Evolutionary conservation across 2,329 filamentous ascomycete genomes (phyloP), one percentile per base, ranked within the genome.

Genomic region (Massarina eburnea): DNA sequence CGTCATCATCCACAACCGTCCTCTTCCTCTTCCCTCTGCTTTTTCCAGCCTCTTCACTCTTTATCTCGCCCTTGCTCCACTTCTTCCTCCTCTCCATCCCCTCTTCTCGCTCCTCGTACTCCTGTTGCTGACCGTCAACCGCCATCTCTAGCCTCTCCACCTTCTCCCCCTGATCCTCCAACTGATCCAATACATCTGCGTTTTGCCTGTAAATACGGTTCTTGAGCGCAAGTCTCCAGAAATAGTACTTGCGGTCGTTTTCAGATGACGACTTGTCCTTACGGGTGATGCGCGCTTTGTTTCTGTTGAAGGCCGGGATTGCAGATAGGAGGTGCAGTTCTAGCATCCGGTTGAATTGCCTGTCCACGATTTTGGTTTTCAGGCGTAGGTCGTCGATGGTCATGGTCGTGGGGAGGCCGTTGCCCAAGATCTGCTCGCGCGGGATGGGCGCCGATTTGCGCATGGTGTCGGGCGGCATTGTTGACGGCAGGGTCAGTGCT

Each of bases 221-320:
- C 72, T 94, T 94, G n/a, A 86, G 82, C 33, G 89, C 75, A 19
- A 92, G 68, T 22, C 84, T 76, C 87, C 88, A 95, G 35, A 89
- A 78, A 51, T 78, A 80, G 64, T 87, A 88, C 40, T 80, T 76
- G 20, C 84, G 77, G 54, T 83, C 78, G 54, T 86, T 79, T 35
- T 75, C 75, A 45, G 79, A 78, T 3, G 78, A 79, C 1, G 79
- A 73, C 59, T 59, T 73, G 35, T 64, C 70, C 58, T 68, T 64
- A 58, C 73, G 59, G 51, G 70, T 64, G 63, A 75, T 67, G 62
- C 76, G 74, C 48, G 43, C 69, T 47, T 67, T 79, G 66, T 46
- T 73, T 66, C 52, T 82, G 72, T 73, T 76, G 54, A 46, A 66
- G 55, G 57, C 65, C 27, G 60, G 80, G 24, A 86, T 83, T 34